A percentile compares a stretch with the other conserved stretches of the same genome.
These are phyloP conservation scores for Pyrrhoderma noxium DNA, from an alignment of 1,284 basidiomycete genomes.

Conservation along the genomic window DNA sequence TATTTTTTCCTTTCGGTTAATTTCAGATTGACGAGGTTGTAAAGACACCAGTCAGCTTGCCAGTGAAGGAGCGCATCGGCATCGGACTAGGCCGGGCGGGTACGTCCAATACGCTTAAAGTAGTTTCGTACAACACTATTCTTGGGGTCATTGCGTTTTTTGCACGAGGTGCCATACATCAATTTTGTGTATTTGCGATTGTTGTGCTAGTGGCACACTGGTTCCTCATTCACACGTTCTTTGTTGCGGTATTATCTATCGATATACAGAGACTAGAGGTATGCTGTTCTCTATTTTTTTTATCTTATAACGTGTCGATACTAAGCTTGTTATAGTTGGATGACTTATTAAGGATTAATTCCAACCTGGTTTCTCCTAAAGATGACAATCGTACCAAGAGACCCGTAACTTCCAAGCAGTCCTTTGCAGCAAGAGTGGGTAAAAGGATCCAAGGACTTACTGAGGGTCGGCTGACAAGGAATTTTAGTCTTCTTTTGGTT, in stretches of 20 bases:
- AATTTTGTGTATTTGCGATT: conserved; percentile 91
- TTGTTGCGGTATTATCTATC: conserved; percentile 83
- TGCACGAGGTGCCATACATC: conserved; percentile 76
- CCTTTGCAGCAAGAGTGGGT: background rate
- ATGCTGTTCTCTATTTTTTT: conserved; percentile 5
- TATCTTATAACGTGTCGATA: conserved; percentile 10
- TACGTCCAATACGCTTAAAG: conserved; percentile 86
- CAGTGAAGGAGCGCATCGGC: conserved; percentile 90
- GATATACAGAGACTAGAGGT: conserved; percentile 87
- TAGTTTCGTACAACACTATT: conserved; percentile 80
- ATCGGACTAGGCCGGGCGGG: conserved; percentile 84
- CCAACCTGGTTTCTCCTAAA: conserved; percentile 39
- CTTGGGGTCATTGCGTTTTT: conserved; percentile 75
- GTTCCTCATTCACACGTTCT: conserved; percentile 91
- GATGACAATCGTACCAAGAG: background rate
- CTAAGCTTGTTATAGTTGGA: conserved; percentile 44
- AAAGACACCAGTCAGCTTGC: conserved; percentile 81
- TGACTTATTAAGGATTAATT: conserved; percentile 67
- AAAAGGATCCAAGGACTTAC: conserved; percentile 5
- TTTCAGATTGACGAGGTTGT: conserved; percentile 80
- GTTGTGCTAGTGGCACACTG: conserved; percentile 94
- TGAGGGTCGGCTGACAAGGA: conserved; percentile 65
- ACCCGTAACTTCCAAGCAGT: background rate
- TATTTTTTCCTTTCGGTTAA: background rate
- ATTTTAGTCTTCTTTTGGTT: conserved; percentile 75